These are phyloP conservation scores for Trichoderma aggressivum DNA, from an alignment of 2,329 filamentous ascomycete species.

Conservation along the genomic window DNA sequence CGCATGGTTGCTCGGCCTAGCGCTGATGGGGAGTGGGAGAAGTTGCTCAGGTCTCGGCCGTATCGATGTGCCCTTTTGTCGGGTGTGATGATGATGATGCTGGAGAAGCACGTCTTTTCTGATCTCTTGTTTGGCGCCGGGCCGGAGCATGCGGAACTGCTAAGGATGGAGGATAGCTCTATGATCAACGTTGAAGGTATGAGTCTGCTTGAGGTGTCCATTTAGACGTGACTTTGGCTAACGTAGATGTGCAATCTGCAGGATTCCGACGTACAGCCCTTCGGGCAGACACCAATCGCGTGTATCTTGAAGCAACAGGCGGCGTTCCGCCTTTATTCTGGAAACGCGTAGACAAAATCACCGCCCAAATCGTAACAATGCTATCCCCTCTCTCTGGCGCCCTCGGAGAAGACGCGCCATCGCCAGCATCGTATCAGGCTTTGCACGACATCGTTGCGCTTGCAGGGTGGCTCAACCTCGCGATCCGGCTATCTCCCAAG, in stretches of 20 bases:
- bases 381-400: slow-evolving; percentile 27
- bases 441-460: slow-evolving; percentile 32
- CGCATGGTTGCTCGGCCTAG: slow-evolving; percentile 30
- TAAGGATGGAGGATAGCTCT: slow-evolving; percentile 26
- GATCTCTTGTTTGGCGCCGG: slow-evolving; percentile 32
- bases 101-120: slow-evolving; percentile 29
- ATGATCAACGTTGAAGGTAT: slow-evolving; percentile 30
- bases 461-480: slow-evolving; percentile 32
- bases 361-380: slow-evolving; percentile 24
- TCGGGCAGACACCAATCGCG: slow-evolving; percentile 26
- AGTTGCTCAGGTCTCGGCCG: slow-evolving; percentile 24
- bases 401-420: slow-evolving; percentile 18
- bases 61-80: slow-evolving; percentile 28
- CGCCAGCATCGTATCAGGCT: slow-evolving; percentile 23
- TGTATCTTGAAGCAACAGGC: slow-evolving; percentile 24
- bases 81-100: slow-evolving; percentile 30
- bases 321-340: slow-evolving; percentile 30
- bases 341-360: slow-evolving; percentile 30
- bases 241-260: slow-evolving; percentile 11
- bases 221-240: background rate
- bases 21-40: slow-evolving; percentile 28
- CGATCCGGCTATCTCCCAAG: slow-evolving; percentile 26
- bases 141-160: slow-evolving; percentile 23
- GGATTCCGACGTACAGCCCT: slow-evolving; percentile 31
- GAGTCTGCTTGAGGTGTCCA: background rate